Percentiles rank a stretch among this genome's conserved stretches.
Evolutionary conservation across 2,329 filamentous ascomycete species (phyloP).

Genomic region (Trichoderma pleuroti): DNA sequence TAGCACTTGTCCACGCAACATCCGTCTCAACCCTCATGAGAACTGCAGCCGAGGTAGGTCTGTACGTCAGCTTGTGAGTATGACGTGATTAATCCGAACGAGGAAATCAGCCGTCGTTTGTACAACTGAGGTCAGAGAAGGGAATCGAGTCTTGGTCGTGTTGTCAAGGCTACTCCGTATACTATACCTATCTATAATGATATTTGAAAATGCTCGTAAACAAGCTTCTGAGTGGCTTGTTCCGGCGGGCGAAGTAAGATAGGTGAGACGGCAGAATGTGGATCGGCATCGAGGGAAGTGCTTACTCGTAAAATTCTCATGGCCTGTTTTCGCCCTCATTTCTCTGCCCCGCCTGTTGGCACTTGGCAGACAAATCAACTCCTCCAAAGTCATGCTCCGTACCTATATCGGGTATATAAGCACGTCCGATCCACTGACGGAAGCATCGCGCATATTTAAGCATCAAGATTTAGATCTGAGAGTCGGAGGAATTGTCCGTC

Average conservation of each 20-base stretch:
- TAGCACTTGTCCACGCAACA: neutral
- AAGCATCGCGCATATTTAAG: neutral
- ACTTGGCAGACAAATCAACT: neutral
- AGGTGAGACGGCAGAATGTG: neutral
- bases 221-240: constrained; percentile 14
- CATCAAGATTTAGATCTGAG: neutral
- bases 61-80: neutral
- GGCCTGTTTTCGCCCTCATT: neutral
- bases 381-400: neutral
- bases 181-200: neutral
- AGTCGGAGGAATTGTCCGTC: neutral
- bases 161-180: neutral
- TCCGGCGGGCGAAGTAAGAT: neutral
- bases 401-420: neutral
- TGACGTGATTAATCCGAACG: neutral
- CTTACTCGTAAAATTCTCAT: neutral
- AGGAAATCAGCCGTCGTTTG: neutral
- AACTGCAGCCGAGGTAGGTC: neutral
- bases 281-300: neutral
- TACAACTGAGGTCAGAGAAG: neutral
- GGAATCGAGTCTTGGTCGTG: neutral
- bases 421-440: neutral
- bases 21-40: neutral
- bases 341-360: neutral
- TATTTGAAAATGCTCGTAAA: neutral